These are phyloP conservation scores for Backusella mclennaniae DNA, from an alignment of 192 early-diverging fungal species.

Conservation along the genomic window DNA sequence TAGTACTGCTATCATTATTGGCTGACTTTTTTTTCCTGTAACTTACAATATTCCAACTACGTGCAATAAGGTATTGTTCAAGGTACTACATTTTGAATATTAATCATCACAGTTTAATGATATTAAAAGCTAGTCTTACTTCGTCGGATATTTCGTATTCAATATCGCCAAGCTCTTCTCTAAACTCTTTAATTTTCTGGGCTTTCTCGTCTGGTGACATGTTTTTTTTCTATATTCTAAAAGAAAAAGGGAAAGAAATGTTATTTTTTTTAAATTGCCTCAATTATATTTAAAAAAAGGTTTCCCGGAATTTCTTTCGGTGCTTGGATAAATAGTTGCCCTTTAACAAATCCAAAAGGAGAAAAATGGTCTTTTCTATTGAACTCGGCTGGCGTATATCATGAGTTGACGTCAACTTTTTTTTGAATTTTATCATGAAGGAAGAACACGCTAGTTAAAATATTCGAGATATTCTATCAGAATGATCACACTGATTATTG, in stretches of 20 bases:
- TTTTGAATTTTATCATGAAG: too few species aligned
- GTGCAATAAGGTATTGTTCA: constrained; percentile 17
- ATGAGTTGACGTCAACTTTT: too few species aligned
- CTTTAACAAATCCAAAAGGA: too few species aligned
- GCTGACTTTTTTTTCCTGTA: background rate
- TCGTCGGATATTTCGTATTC: constrained; percentile 6
- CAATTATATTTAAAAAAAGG: background rate
- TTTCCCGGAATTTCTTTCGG: too few species aligned
- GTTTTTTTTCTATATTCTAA: background rate
- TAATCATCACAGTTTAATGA: background rate
- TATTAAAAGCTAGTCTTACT: background rate
- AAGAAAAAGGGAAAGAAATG: constrained; percentile 1
- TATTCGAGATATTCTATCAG: too few species aligned
- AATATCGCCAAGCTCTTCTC: background rate
- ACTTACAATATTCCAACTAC: constrained; percentile 25
- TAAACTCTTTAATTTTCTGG: background rate
- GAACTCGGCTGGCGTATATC: too few species aligned
- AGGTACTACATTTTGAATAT: constrained; percentile 4
- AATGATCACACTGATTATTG: too few species aligned
- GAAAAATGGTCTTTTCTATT: too few species aligned
- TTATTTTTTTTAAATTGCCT: background rate
- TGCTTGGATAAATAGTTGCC: too few species aligned
- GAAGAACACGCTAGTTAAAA: too few species aligned
- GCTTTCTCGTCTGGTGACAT: background rate
- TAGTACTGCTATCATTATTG: background rate